A percentile compares a stretch with the other conserved stretches of the same genome.
These are phyloP conservation scores for Chloris gayana DNA, from an alignment of 176 grass and related monocot species.

Conservation along the genomic window DNA sequence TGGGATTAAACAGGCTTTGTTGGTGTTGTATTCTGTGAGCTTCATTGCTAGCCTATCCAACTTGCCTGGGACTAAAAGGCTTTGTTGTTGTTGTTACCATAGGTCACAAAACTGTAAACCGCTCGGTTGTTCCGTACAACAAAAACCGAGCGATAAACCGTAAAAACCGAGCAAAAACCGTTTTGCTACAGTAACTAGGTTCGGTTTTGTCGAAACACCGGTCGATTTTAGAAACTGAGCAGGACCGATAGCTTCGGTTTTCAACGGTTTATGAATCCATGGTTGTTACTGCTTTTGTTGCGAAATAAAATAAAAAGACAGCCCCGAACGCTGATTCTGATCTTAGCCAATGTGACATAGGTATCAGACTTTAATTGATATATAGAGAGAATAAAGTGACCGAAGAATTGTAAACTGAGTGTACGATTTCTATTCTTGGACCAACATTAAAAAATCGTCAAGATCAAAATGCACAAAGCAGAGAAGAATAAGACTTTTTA, in stretches of 20 bases:
- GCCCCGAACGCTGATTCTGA: neutral
- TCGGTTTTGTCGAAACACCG: too few relatives aligned
- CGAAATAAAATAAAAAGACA: neutral
- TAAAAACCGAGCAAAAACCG: too few relatives aligned
- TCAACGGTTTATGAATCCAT: too few relatives aligned
- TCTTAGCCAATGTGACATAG: neutral
- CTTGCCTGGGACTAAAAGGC: neutral
- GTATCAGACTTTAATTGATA: neutral
- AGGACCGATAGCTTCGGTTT: too few relatives aligned
- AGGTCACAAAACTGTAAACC: too few relatives aligned
- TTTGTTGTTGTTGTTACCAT: neutral
- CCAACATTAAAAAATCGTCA: neutral
- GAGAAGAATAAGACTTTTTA: neutral
- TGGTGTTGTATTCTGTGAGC: too few relatives aligned
- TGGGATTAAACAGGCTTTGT: neutral
- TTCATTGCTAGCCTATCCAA: too few relatives aligned
- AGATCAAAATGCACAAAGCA: conserved; percentile 16
- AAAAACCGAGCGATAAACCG: too few relatives aligned
- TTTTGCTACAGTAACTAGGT: too few relatives aligned
- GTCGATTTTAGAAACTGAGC: too few relatives aligned
- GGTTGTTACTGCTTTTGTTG: neutral
- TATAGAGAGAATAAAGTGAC: neutral
- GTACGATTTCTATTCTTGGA: neutral
- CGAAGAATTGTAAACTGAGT: neutral
- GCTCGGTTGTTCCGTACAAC: too few relatives aligned